Evolutionary conservation across 2,329 filamentous ascomycete species (phyloP).

Genomic region (Diaporthe amygdali): DNA sequence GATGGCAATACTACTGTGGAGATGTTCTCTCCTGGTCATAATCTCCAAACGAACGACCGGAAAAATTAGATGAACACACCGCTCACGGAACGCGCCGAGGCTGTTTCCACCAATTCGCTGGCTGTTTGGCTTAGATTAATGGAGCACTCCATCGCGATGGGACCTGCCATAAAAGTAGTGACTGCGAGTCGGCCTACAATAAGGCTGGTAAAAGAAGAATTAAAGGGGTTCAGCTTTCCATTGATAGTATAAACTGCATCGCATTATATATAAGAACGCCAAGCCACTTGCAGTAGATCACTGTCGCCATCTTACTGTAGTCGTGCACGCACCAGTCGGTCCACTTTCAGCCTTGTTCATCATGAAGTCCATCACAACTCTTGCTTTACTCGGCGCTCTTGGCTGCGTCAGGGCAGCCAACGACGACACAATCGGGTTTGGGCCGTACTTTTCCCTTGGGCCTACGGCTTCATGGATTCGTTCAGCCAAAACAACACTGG

Average conservation of each 20-base stretch:
- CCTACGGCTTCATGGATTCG: conserved; percentile 15
- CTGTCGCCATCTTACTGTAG: neutral
- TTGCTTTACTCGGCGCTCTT: neutral
- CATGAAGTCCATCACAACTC: neutral
- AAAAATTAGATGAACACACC: neutral
- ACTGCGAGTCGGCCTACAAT: neutral
- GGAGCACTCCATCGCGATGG: neutral
- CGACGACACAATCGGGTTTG: neutral
- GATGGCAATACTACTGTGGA: neutral
- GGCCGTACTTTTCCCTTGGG: conserved; percentile 1
- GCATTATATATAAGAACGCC: neutral
- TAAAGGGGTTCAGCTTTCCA: neutral
- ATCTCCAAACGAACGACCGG: neutral
- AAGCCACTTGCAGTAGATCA: neutral
- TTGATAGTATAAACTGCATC: neutral
- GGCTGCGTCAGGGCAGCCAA: neutral
- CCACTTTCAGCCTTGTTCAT: neutral
- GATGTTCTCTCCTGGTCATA: neutral
- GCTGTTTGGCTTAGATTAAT: neutral
- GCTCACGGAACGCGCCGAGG: neutral
- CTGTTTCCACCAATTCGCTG: neutral
- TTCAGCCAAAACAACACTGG: conserved; percentile 7
- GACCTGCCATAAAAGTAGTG: neutral
- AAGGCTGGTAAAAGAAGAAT: neutral
- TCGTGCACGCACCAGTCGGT: neutral